Base-by-base conservation (phyloP, 2,329 filamentous ascomycete species). In the Xylariaceae sp. region DNA sequence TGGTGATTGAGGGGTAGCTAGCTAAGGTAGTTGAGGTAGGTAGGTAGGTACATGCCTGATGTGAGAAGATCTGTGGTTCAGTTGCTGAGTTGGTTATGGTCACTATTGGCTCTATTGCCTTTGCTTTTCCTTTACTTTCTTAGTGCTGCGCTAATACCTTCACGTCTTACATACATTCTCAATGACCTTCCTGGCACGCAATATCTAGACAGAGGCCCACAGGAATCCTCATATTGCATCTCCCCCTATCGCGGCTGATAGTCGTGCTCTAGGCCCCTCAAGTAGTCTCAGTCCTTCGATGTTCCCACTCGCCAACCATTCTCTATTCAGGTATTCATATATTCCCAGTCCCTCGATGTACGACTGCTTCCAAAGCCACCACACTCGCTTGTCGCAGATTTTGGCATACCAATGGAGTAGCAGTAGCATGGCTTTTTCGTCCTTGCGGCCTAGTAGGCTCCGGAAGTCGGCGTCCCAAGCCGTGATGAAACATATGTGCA, bases 371-470 rank as follows among this genome's bases (percentile, higher is more conserved):
- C 69, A 65, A 12, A 77, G 52, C 73, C 75, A 81, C 78, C 77
- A 81, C 1, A 58, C 51, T 10, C 66, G 58, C 19, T 66, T 61
- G 11, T 66, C 59, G 12, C 67, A 70, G 12, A 77, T 61, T 52
- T 76, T 74, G 10, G 75, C 73, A 60, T 76, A 80, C 79, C 79
- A 85, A 63, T 76, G 79, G 0, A 74, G 70, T n/a, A 83, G 62
- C 33, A 85, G 56, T 11, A 83, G 60, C 52, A 85, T 58, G 0
- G 80, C 80, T 27, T 72, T 67, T 1, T 74, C 64, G 40, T 85
- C 80, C 52, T 78, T 82, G 0, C 53, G 35, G 41, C 72, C 63
- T 1, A 85, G 58, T n/a, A 82, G 52, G 0, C 42, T 44, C 11
- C 69, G 68, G 55, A 74, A 82, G 0, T 66, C 64, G 0, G 68